Base-by-base conservation (phyloP, 2,329 filamentous ascomycete species). In the Fusarium drepaniforme region DNA sequence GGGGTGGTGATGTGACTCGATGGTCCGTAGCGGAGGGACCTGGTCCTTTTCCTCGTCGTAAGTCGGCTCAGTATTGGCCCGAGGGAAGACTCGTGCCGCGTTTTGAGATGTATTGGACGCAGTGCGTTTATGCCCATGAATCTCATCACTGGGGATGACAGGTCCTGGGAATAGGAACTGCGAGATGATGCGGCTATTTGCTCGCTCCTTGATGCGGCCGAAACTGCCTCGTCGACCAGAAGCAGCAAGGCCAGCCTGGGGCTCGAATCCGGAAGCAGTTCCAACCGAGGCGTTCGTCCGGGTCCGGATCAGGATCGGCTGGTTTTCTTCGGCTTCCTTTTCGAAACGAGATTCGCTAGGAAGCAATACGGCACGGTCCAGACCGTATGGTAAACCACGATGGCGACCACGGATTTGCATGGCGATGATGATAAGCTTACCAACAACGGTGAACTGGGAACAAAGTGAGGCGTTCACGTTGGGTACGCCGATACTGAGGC, bases 401-500 rank as follows among this genome's bases (percentile, higher is more conserved):
- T 93, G 92, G 3, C 92, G 89, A 8, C 92, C 92, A 81, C 92
- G 91, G 66, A 93, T 89, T 83, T 92, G 89, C 90, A 93, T 92
- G 35, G 90, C 90, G 67, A 93, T 88, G 64, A 93, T 90, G 74
- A 93, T 88, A 2, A 93, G 87, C 79, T 93, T 93, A 83, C 80
- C 95, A 82, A 97, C 83, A 0, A 92, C 88, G 15, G 88, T 90
- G 82, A 99, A 98, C 77, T 98, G 91, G 0, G 90, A 93, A 37
- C 91, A 95, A 75, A 99, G 95, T 0, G 94, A 95, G 0, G 95
- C 89, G 82, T 98, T 93, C 81, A 91, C 88, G 23, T 84, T 86
- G 0, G 93, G 88, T 72, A 96, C 98, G 8, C 97, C 97, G 18
- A 99, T 88, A 60, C 93, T 96, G 67, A 99, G 85, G 1, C 97